Conservation (phyloP, 345 rosid species). For the Sisymbrium irio region DNA sequence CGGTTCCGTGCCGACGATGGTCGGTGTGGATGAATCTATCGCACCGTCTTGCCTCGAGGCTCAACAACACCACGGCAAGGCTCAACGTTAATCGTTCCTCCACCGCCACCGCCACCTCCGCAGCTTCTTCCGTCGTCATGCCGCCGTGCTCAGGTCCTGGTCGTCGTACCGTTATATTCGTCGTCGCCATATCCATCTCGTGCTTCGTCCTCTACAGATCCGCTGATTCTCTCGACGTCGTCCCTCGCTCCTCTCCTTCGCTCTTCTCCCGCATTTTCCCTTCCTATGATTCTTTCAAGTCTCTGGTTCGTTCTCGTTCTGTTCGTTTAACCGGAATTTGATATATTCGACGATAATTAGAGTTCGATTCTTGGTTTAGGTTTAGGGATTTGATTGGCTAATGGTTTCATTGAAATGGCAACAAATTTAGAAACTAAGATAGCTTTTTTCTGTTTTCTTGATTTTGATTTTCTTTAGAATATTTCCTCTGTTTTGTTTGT, state of each 20-base stretch:
- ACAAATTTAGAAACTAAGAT: background rate
- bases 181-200: constrained; percentile 25
- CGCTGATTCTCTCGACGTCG: constrained; percentile 31
- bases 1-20: constrained; percentile 17
- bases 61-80: constrained; percentile 12
- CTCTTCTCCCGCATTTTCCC: constrained; percentile 23
- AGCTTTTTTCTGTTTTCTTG: background rate
- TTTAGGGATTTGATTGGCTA: background rate
- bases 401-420: background rate
- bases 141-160: constrained; percentile 17
- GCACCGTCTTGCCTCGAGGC: constrained; percentile 18
- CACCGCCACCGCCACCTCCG: background rate
- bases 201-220: constrained; percentile 37
- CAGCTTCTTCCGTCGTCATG: background rate
- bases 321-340: background rate
- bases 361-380: background rate
- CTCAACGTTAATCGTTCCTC: background rate
- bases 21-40: constrained; percentile 26
- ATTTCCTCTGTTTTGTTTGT: background rate
- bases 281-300: background rate
- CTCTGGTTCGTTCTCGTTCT: background rate
- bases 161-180: constrained; percentile 28
- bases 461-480: too few species aligned
- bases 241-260: constrained; percentile 26
- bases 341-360: background rate